Evolutionary conservation across 2,329 filamentous ascomycete genomes (phyloP), one percentile per base, ranked within the genome.

Genomic region (Arthrobotrys musiformis): DNA sequence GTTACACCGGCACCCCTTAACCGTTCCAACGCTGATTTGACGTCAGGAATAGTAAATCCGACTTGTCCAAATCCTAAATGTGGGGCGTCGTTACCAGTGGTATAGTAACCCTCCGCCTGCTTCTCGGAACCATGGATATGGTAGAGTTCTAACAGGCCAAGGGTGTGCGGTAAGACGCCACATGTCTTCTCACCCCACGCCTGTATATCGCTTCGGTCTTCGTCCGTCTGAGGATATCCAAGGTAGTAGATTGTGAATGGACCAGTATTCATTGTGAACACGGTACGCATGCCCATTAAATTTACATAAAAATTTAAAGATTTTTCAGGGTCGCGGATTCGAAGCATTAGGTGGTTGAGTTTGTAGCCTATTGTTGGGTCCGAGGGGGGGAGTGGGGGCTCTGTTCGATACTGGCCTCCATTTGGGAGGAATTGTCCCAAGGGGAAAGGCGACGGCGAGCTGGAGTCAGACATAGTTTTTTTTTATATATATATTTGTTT

Each of bases 231-330:
- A 4, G 72, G 77, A 37, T 79, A 81, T 11, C 82, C 82, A 7
- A 83, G 76, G 48, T 83, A 83, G 60, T 83, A 83, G 7, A 83
- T 82, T 1, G 81, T 83, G 79, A 81, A 82, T 1, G 82, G 81
- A 5, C 82, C 82, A 1, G 80, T 79, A 46, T 83, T 82, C 79
- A 83, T 83, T 2, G 82, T 82, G 64, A 83, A 83, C 0, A 83
- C 76, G 2, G 81, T 80, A 28, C 82, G 82, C 78, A 83, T 78
- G 13, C 82, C 82, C 58, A 83, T 79, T 30, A 81, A 81, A 40
- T 83, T 81, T 40, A 81, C 82, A 54, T 83, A 83, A 68, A 83
- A 83, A 9, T 79, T 46, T 2, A 83, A 42, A 9, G 80, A 82
- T 7, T 70, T 69, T 6, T 80, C 61, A 0, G 82, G 82, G 56